phyloP scores from a whole-genome alignment of 306 rosid genomes.

The Vigna hirtella region DNA sequence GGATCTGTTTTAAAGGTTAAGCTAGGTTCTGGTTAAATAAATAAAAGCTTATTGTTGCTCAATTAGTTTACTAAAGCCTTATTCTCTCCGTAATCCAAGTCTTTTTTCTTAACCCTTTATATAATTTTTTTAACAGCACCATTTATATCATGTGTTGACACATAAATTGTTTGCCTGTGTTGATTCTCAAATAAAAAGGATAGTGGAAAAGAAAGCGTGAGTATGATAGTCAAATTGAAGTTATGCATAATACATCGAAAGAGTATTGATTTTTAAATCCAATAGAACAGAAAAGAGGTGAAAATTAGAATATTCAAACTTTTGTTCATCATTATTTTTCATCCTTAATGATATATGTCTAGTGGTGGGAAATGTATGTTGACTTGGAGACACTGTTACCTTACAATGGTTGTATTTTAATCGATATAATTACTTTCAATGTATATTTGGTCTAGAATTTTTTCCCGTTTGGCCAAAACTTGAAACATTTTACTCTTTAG shows the following conservation, averaged over 20 bases:
- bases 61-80: not conserved
- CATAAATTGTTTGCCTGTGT: not conserved
- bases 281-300: not conserved
- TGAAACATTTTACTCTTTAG: not conserved
- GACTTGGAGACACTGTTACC: not conserved
- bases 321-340: not conserved
- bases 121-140: too few relatives aligned
- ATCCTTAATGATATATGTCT: not conserved
- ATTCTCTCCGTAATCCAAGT: not conserved
- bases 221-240: conserved; percentile 15
- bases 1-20: not conserved
- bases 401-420: not conserved
- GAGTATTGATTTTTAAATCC: not conserved
- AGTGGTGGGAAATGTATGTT: too few relatives aligned
- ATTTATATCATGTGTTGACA: not conserved
- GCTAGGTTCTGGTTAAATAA: conserved; percentile 16
- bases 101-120: too few relatives aligned
- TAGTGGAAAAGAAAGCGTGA: not conserved
- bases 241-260: not conserved
- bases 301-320: too few relatives aligned
- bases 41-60: not conserved
- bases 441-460: not conserved
- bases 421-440: conserved; percentile 23
- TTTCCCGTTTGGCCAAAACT: not conserved
- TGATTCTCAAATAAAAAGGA: conserved; percentile 1